phyloP scores from a whole-genome alignment of 768 basidiomycete species.

The Coprinellus micaceus region DNA sequence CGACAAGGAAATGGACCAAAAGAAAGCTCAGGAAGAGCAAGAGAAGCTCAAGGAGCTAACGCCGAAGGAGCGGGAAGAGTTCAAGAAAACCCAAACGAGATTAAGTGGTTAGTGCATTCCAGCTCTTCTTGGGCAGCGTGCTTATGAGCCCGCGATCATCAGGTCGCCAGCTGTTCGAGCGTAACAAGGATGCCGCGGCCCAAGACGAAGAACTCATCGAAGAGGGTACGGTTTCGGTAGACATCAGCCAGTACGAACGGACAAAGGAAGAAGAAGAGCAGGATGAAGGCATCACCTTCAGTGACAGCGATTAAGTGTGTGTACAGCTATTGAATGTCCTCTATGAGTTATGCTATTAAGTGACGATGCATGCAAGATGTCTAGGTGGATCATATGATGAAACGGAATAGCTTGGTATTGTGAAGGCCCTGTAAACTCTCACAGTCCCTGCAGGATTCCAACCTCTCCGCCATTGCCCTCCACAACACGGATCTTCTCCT shows the following conservation, averaged over 20 bases:
- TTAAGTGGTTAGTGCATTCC: conserved; percentile 58
- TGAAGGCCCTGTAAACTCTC: conserved; percentile 13
- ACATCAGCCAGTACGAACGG: conserved; percentile 85
- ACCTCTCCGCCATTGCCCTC: conserved; percentile 50
- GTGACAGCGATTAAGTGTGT: conserved; percentile 73
- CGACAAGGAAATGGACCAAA: conserved; percentile 59
- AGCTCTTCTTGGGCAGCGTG: not conserved
- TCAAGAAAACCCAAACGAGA: conserved; percentile 56
- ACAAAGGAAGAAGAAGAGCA: conserved; percentile 59
- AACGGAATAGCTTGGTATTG: no score
- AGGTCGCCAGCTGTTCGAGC: conserved; percentile 94
- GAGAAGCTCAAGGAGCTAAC: conserved; percentile 64
- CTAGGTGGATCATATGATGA: not conserved
- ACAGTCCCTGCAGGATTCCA: conserved; percentile 63
- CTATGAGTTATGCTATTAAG: not conserved
- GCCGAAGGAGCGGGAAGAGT: conserved; percentile 84
- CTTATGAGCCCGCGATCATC: conserved; percentile 1
- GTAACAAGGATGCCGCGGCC: conserved; percentile 62
- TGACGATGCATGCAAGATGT: not conserved
- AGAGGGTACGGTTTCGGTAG: conserved; percentile 84
- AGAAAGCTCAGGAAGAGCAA: conserved; percentile 70
- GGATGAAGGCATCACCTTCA: conserved; percentile 70
- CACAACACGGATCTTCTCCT: conserved; percentile 46
- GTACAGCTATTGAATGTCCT: conserved; percentile 2
- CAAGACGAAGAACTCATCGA: conserved; percentile 74